Evolutionary conservation across 2,329 filamentous ascomycete genomes (phyloP), one percentile per base, ranked within the genome.

Genomic region (Fusarium coicis): DNA sequence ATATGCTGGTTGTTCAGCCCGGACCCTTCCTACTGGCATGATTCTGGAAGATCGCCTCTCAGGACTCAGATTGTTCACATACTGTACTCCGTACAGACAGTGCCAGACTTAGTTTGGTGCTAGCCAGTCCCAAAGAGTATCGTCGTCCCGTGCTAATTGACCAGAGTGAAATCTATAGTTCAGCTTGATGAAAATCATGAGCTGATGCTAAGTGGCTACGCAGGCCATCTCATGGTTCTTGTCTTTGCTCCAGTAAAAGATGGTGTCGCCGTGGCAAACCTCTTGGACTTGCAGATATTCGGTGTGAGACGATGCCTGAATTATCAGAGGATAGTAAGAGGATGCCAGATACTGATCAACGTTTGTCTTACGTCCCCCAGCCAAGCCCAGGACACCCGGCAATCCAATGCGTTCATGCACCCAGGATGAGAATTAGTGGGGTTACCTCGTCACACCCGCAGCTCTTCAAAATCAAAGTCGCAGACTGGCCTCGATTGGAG

Each of bases 11-110:
- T 70, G 57, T 52, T 74, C 53, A 43, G 37, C 66, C 57, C 74
- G 67, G 63, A 68, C 71, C 62, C 60, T 74, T 50, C 47, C 32
- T 46, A 73, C 79, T 76, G 77, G 74, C 75, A 77, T 79, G 73
- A 76, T 79, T 80, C 75, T 79, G 76, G 79, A 79, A 80, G 77
- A 78, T 79, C 75, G 67, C 66, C 71, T 66, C 58, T 53, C 57
- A 68, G 66, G 71, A 75, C 74, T 66, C 63, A 73, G 58, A 65
- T 54, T 54, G 36, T 52, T 36, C 49, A 52, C 49, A 52, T 56
- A 30, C 26, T 30, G 30, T 30, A 30, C n/a, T 30, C 9, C 28
- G 28, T 30, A 53, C 52, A 36, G 26, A 26, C 57, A 50, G 47
- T 50, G 47, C n/a, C 47, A 34, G 68, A 54, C 47, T 63, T 72